Conservation (phyloP, 1,139 yeast genomes). For the Yamadazyma aaseri region DNA sequence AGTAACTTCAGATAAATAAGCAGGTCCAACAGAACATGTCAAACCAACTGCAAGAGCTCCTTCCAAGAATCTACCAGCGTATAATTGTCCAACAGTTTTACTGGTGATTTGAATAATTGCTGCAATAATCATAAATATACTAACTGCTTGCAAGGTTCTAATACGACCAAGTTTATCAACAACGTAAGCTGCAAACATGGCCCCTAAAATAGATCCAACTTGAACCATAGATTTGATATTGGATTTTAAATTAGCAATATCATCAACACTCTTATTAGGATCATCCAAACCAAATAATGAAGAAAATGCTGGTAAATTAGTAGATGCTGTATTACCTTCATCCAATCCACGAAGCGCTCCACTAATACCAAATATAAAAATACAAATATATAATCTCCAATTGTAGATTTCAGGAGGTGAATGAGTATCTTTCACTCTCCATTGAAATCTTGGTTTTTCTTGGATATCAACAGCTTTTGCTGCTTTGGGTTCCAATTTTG, state of each 20-base stretch:
- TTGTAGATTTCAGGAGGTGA: constrained; percentile 54
- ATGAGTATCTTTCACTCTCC: constrained; percentile 32
- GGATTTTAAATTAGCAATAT: constrained; percentile 49
- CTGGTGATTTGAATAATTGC: constrained; percentile 51
- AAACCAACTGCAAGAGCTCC: constrained; percentile 55
- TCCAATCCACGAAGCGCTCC: constrained; percentile 65
- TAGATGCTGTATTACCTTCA: constrained; percentile 51
- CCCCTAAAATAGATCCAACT: constrained; percentile 59
- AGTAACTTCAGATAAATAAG: constrained; percentile 52
- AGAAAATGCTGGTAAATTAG: constrained; percentile 46
- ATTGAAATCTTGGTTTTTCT: constrained; percentile 18
- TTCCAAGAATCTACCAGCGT: constrained; percentile 54
- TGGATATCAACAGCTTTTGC: constrained; percentile 1
- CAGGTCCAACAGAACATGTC: constrained; percentile 57
- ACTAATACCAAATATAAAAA: constrained; percentile 54
- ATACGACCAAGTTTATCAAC: constrained; percentile 58
- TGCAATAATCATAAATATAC: constrained; percentile 45
- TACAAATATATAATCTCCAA: constrained; percentile 43
- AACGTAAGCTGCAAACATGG: constrained; percentile 47
- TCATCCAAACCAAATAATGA: constrained; percentile 47
- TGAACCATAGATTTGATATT: constrained; percentile 64
- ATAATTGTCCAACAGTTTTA: constrained; percentile 44
- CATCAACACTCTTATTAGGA: constrained; percentile 28
- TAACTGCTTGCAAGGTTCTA: constrained; percentile 47
- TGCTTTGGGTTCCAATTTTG: not conserved